A percentile compares a stretch with the other conserved stretches of the same genome.
These are phyloP conservation scores for Jacaranda copaia DNA, from an alignment of 257 asterid species.

Conservation along the genomic window DNA sequence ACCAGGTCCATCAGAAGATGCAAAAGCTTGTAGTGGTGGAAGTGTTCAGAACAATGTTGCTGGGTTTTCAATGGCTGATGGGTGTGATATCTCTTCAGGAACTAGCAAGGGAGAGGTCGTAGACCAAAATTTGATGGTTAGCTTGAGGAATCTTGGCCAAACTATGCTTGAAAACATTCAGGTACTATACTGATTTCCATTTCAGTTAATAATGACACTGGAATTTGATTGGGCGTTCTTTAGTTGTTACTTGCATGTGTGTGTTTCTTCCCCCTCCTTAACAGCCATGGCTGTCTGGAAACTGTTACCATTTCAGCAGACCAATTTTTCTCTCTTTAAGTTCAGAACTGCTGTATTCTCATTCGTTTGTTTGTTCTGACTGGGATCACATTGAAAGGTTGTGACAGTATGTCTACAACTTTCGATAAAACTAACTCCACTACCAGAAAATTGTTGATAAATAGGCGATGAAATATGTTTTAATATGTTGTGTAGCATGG, in stretches of 20 bases:
- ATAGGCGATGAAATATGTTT: background rate
- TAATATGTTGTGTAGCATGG: background rate
- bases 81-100: constrained; percentile 34
- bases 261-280: too few species aligned
- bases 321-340: background rate
- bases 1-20: constrained; percentile 38
- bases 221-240: background rate
- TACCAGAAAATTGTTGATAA: background rate
- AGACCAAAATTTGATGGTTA: constrained; percentile 50
- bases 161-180: constrained; percentile 62
- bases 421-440: background rate
- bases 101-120: constrained; percentile 50
- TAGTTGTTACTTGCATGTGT: background rate
- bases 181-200: constrained; percentile 40
- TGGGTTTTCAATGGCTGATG: constrained; percentile 30
- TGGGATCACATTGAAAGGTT: constrained; percentile 7
- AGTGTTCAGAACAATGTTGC: constrained; percentile 33
- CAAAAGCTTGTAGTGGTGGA: constrained; percentile 32
- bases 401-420: background rate
- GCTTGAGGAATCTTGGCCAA: constrained; percentile 59
- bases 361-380: background rate
- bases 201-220: background rate
- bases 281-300: background rate
- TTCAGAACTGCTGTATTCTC: background rate
- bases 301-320: background rate